Evolutionary conservation across 805 yeast genomes (phyloP).

Genomic region (Candida tallmaniae): DNA sequence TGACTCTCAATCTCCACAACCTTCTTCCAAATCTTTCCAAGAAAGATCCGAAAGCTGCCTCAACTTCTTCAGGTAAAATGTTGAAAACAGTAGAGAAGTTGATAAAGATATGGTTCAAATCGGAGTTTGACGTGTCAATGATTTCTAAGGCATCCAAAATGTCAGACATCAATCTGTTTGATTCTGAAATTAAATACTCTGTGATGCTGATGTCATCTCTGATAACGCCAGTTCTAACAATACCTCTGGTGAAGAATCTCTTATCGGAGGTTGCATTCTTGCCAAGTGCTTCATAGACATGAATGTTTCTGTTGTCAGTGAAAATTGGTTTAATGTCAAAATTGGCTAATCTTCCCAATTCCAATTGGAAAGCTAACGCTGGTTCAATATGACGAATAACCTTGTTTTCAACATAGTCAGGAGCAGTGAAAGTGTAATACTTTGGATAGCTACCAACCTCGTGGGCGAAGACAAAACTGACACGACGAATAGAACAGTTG

Average conservation of each 20-base stretch:
- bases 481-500: constrained; percentile 78
- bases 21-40: constrained; percentile 96
- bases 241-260: constrained; percentile 95
- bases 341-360: constrained; percentile 88
- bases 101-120: constrained; percentile 93
- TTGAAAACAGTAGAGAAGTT: constrained; percentile 95
- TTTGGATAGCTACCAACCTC: constrained; percentile 86
- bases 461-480: constrained; percentile 85
- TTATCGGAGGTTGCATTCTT: constrained; percentile 90
- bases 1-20: constrained; percentile 92
- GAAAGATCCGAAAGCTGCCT: constrained; percentile 96
- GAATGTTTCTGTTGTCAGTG: constrained; percentile 95
- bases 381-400: constrained; percentile 98
- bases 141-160: constrained; percentile 93
- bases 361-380: constrained; percentile 95
- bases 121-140: constrained; percentile 91
- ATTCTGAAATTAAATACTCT: constrained; percentile 93
- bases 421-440: constrained; percentile 93
- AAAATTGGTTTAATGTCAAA: constrained; percentile 92
- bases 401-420: constrained; percentile 78
- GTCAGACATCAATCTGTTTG: constrained; percentile 93
- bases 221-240: constrained; percentile 91
- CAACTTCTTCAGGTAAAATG: constrained; percentile 91
- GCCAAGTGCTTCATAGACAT: constrained; percentile 94
- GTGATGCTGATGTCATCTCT: constrained; percentile 90